Evolutionary conservation across 1,139 yeast species (phyloP), one percentile per base, ranked within the genome.

Genomic region (Pneumocystis oryctolagi): DNA sequence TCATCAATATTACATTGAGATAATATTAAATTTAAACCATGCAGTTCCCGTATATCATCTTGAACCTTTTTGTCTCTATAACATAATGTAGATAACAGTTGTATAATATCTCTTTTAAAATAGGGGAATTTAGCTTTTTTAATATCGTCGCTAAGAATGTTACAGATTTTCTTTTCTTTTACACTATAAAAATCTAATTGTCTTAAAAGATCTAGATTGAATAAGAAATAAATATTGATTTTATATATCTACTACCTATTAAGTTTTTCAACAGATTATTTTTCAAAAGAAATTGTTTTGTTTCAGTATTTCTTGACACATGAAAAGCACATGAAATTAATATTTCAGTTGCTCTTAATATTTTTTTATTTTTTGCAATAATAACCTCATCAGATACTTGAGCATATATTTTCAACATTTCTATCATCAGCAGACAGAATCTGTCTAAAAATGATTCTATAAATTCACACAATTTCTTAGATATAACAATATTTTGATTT

Each of bases 1-100:
- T 84, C 85, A 72, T 92, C 98, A 60, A 92, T 84, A 56, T 85
- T 81, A 74, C 97, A 89, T 68, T 84, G 87, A 1, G 94, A 87
- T 32, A 92, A 75, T 0, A 90, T 78, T 28, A 88, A 73, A 63
- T 83, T 86, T 9, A 92, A 73, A 0, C 90, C 95, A 62, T 85
- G 88, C 0, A 78, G 70, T 53, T 80, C 80, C 60, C 97, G 77
- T 32, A 87, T 78, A 60, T 75, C 71, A 65, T 90, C 92, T 71
- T 90, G 97, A 1, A 82, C 79, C 2, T 76, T 76, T 9, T 55
- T 47, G 25, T 37, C 25, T n/a, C 20, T 18, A 18, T 25, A 47
- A n/a, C 59, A 39, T 18, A 39, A 28, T 25, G 40, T 57, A 20
- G 62, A 28, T n/a, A 62, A 42, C 12, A 63, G 30, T 14, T 39